Evolutionary conservation across 1,284 basidiomycete species (phyloP).

Genomic region (Ceraceosorus bombacis): DNA sequence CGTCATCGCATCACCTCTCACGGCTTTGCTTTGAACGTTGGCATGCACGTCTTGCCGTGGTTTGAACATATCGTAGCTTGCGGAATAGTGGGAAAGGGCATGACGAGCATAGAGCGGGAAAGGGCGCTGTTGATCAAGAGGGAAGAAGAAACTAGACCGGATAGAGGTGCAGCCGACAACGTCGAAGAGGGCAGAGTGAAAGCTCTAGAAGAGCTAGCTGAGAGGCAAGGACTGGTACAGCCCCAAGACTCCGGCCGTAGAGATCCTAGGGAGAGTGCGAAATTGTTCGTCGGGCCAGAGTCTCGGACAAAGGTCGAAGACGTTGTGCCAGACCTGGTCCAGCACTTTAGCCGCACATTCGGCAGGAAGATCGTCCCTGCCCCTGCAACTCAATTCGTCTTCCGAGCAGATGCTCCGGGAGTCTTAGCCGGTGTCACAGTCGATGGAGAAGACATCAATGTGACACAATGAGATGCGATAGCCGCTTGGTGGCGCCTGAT

Average conservation of each 20-base stretch:
- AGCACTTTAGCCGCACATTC: conserved; percentile 38
- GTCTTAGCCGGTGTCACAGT: too few relatives aligned
- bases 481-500: too few relatives aligned
- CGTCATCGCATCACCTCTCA: conserved; percentile 87
- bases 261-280: background rate
- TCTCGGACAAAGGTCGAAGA: conserved; percentile 19
- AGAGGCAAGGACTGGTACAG: background rate
- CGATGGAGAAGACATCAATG: too few relatives aligned
- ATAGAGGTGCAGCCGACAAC: conserved; percentile 2
- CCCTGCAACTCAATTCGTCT: conserved; percentile 2
- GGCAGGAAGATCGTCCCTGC: conserved; percentile 31
- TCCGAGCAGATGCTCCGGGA: conserved; percentile 6
- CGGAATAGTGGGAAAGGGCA: conserved; percentile 76
- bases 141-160: conserved; percentile 9
- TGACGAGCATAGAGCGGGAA: conserved; percentile 52
- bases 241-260: background rate
- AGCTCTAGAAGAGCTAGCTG: background rate
- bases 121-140: conserved; percentile 11
- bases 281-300: conserved; percentile 6
- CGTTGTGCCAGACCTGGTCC: conserved; percentile 25
- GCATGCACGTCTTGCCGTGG: conserved; percentile 65
- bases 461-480: too few relatives aligned
- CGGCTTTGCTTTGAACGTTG: conserved; percentile 86
- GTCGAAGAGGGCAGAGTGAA: background rate
- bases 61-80: conserved; percentile 85